Evolutionary conservation across 129 eudicot species (phyloP).

Genomic region (Chrysanthemum lavandulifolium): DNA sequence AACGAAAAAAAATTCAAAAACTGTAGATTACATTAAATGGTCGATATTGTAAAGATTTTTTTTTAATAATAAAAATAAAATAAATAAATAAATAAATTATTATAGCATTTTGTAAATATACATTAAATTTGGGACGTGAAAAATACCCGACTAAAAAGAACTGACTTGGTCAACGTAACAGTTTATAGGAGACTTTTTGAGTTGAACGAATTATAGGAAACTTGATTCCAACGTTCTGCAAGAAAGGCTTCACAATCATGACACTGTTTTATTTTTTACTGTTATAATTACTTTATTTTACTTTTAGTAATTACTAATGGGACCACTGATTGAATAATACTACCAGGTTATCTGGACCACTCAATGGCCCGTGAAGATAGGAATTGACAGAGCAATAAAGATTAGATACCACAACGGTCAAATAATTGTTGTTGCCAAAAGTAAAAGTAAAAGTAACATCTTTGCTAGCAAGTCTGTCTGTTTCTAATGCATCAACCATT

Average conservation of each 20-base stretch:
- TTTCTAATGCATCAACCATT: slow-evolving; percentile 13
- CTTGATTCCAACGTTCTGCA: slow-evolving; percentile 24
- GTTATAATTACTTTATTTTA: neutral
- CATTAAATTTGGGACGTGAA: no score
- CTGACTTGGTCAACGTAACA: slow-evolving; percentile 28
- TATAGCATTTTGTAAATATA: no score
- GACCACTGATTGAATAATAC: neutral
- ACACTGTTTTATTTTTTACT: neutral
- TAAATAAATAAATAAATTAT: no score
- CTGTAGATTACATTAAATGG: no score
- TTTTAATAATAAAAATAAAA: no score
- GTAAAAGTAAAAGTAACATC: slow-evolving; percentile 27
- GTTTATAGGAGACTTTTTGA: neutral
- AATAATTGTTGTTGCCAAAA: slow-evolving; percentile 35
- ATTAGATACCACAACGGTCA: slow-evolving; percentile 31
- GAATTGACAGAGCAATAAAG: slow-evolving; percentile 22
- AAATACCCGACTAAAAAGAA: neutral
- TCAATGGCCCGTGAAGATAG: slow-evolving; percentile 34
- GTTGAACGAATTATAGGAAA: neutral
- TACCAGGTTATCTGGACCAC: slow-evolving; percentile 21
- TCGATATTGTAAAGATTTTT: no score
- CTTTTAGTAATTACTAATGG: no score
- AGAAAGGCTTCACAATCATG: slow-evolving; percentile 10
- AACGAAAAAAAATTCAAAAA: no score
- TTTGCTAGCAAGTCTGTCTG: slow-evolving; percentile 25